Evolutionary conservation across 805 yeast genomes (phyloP), one percentile per base, ranked within the genome.

Genomic region (Priceomyces castillae): DNA sequence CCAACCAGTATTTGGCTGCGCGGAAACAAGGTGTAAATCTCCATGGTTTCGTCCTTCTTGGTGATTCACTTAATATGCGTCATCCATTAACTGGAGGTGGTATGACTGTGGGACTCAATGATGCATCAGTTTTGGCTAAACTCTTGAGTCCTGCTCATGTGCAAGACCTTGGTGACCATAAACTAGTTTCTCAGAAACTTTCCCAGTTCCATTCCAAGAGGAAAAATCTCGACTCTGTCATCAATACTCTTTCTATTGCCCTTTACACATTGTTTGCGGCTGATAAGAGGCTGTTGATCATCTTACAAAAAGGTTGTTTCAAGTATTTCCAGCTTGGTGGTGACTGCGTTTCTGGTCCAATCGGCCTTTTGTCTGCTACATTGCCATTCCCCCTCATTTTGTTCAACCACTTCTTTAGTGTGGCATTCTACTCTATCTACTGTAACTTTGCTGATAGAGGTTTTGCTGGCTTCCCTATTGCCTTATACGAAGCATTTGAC

Each of bases 81-180:
- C 99, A 94, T 62, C 99, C 99, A 20, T 77, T 94, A 48, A 94
- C 98, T 1, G 99, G 99, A 41, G 99, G 99, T 50, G 99, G 99
- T 48, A 94, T 94, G 99, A 90, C 98, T 19, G 99, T 94, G 34
- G 97, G 97, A 2, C 71, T 94, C 47, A 86, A 82, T 59, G 99
- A 94, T 64, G 86, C 88, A 3, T 84, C 77, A 0, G 60, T 86
- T 26, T 72, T 90, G 37, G 80, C 86, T 15, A 75, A 77, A 52
- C 65, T 86, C 31, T 71, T 94, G 41, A 71, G 79, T 7, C 78
- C 84, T 42, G 56, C 74, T 41, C 56, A 69, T 1, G 77, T 81
- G 10, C 74, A 73, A 4, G 79, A 77, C 41, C 73, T 94, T 39
- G 59, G 59, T 19, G 84, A 90, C 58, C 74, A 82, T 52, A 77